Conservation (phyloP, 2,329 filamentous ascomycete species). For the Magnaporthiopsis rhizophila region DNA sequence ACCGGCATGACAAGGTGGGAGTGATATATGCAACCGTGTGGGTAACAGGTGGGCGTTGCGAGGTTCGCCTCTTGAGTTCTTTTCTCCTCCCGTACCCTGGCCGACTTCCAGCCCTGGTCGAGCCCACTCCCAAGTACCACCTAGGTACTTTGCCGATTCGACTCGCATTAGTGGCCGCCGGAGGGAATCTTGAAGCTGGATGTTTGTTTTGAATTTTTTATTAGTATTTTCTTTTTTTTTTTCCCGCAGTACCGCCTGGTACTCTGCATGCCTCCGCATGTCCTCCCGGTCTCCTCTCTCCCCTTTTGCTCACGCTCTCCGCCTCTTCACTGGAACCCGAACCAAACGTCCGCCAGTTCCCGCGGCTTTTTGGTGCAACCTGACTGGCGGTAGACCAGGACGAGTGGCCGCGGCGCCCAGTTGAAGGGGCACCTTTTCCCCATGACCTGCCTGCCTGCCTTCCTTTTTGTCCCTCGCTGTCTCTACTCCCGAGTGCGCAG, state of each 20-base stretch:
- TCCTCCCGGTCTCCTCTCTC: background rate
- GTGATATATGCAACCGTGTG: conserved; percentile 7
- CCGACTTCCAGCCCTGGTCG: background rate
- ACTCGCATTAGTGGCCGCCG: conserved; percentile 30
- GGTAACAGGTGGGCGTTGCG: conserved; percentile 3
- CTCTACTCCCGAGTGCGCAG: conserved; percentile 17
- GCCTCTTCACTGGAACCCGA: conserved; percentile 1
- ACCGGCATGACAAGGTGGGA: conserved; percentile 6
- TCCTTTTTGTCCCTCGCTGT: conserved; percentile 11
- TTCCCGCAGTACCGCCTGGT: background rate
- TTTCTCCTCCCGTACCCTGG: background rate
- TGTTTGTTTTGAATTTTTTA: background rate
- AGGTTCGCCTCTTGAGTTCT: background rate
- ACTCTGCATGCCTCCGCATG: background rate
- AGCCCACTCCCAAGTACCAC: conserved; percentile 22
- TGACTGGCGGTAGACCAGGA: conserved; percentile 10
- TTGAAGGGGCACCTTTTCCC: background rate
- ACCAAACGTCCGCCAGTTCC: conserved; percentile 5
- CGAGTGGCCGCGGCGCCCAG: background rate
- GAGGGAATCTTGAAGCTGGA: conserved; percentile 17
- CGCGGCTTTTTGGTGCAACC: conserved; percentile 1
- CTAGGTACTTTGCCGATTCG: conserved; percentile 23
- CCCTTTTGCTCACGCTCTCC: background rate
- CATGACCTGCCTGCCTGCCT: background rate
- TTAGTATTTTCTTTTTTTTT: background rate